These are phyloP conservation scores for Gymnopilus junonius DNA, from an alignment of 768 basidiomycete species.

Conservation along the genomic window DNA sequence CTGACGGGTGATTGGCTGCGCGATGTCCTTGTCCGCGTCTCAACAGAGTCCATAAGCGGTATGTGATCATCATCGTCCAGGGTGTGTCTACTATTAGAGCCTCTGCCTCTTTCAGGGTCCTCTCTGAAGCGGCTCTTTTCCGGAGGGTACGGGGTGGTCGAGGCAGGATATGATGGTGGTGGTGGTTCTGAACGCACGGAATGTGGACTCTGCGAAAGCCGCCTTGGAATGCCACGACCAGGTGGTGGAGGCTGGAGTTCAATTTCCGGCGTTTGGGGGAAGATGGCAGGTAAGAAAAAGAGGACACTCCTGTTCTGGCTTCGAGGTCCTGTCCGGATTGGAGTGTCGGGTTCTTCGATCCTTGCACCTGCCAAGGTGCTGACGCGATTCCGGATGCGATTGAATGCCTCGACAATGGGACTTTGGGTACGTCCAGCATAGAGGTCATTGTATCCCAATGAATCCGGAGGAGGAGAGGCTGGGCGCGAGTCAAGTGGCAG, in stretches of 20 bases:
- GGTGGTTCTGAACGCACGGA: constrained; percentile 16
- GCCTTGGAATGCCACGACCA: constrained; percentile 26
- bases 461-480: constrained; percentile 59
- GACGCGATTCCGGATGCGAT: constrained; percentile 61
- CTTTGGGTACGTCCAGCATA: constrained; percentile 45
- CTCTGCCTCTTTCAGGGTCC: constrained; percentile 21
- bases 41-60: constrained; percentile 11
- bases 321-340: constrained; percentile 46
- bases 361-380: constrained; percentile 49
- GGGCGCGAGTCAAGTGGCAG: constrained; percentile 64
- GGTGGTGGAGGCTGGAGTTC: constrained; percentile 41
- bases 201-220: constrained; percentile 26
- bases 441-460: constrained; percentile 45
- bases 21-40: constrained; percentile 25
- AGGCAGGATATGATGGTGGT: constrained; percentile 8
- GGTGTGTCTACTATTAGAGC: constrained; percentile 14
- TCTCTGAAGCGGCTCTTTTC: constrained; percentile 46
- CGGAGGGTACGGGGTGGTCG: constrained; percentile 33
- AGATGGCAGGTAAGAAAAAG: constrained; percentile 84
- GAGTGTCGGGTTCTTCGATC: constrained; percentile 47
- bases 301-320: constrained; percentile 61
- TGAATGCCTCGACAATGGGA: constrained; percentile 57
- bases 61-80: constrained; percentile 19
- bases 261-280: constrained; percentile 56
- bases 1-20: constrained; percentile 14